A percentile compares a stretch with the other conserved stretches of the same genome.
Conservation (phyloP, 371 early-diverging fungal species). For the Mucor circinelloides region DNA sequence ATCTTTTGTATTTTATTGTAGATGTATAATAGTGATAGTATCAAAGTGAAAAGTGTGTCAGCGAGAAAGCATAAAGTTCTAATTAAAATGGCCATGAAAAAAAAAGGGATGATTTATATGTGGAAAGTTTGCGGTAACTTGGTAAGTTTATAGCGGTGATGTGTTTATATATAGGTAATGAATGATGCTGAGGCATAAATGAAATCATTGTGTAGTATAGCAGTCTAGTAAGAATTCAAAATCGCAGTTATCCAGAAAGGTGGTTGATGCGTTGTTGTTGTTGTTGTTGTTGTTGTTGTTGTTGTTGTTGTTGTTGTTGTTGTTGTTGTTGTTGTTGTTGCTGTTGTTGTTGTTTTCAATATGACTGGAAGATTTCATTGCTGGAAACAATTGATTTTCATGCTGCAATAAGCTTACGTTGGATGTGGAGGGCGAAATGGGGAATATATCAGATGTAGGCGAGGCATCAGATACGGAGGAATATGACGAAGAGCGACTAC, state of each 20-base stretch:
- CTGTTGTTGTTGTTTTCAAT: background rate
- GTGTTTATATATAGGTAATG: background rate
- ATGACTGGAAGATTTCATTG: background rate
- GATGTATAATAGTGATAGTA: too few relatives aligned
- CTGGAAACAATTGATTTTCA: background rate
- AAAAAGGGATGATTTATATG: too few relatives aligned
- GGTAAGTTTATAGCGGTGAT: background rate
- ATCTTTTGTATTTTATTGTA: too few relatives aligned
- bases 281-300: background rate
- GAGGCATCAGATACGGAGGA: background rate
- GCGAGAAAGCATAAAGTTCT: too few relatives aligned
- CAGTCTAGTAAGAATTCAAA: background rate
- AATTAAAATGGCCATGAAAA: too few relatives aligned
- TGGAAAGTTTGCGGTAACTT: background rate
- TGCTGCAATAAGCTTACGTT: background rate
- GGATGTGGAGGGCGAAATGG: background rate
- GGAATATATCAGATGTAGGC: background rate
- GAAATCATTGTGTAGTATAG: background rate
- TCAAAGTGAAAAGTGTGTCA: too few relatives aligned
- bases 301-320: background rate
- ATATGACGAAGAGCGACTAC: background rate
- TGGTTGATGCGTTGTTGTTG: background rate
- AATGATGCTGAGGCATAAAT: background rate
- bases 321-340: background rate
- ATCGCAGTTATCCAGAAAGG: background rate